Evolutionary conservation across 331 rosid species (phyloP).

Genomic region (Malus hybrid): DNA sequence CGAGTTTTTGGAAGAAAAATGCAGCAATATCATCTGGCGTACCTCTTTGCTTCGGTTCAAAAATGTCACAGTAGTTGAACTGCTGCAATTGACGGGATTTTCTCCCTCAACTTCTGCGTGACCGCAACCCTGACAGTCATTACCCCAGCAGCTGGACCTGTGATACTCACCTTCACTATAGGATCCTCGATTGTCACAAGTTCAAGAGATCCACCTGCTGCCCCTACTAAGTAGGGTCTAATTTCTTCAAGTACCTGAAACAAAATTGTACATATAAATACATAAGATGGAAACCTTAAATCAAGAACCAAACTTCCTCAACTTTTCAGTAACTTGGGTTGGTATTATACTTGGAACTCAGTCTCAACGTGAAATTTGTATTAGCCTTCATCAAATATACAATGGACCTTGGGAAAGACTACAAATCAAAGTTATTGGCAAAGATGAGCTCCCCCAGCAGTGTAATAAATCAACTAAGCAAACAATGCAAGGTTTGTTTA

Average conservation of each 20-base stretch:
- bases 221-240: constrained; percentile 86
- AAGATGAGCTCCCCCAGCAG: background rate
- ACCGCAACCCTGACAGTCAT: constrained; percentile 83
- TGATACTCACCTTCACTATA: constrained; percentile 71
- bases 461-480: background rate
- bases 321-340: background rate
- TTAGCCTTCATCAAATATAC: too few species aligned
- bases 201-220: constrained; percentile 81
- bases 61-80: constrained; percentile 51
- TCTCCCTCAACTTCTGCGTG: constrained; percentile 72
- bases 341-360: background rate
- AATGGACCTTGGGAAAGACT: too few species aligned
- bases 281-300: background rate
- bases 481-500: background rate
- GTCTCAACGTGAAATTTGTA: too few species aligned
- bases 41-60: background rate
- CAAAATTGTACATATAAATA: background rate
- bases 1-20: background rate
- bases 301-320: background rate
- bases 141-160: constrained; percentile 89
- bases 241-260: constrained; percentile 83
- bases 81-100: constrained; percentile 64
- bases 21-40: background rate
- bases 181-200: constrained; percentile 82
- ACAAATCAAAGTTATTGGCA: background rate